Conservation (phyloP, 257 asterid species). For the Jasminum sambac region DNA sequence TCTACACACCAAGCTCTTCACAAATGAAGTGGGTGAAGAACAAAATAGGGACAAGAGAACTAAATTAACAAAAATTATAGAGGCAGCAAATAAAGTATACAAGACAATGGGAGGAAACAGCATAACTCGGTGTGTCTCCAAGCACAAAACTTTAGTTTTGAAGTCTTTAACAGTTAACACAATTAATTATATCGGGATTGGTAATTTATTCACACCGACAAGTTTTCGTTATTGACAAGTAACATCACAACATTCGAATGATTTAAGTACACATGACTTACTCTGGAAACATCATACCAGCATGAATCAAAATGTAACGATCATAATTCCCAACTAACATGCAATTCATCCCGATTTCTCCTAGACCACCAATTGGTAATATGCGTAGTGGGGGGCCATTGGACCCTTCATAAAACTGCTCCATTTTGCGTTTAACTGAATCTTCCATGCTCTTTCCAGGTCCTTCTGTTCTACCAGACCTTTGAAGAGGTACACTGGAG, state of each 20-base stretch:
- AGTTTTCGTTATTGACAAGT: not conserved
- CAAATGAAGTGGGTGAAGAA: conserved; percentile 41
- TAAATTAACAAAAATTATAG: conserved; percentile 1
- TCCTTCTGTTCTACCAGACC: conserved; percentile 69
- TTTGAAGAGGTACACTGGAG: conserved; percentile 55
- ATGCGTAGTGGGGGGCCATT: conserved; percentile 92
- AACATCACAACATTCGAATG: conserved; percentile 14
- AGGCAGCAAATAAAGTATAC: not conserved
- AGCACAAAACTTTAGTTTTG: conserved; percentile 10
- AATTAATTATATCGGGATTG: not conserved
- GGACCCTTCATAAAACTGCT: conserved; percentile 92
- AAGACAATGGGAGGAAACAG: not conserved
- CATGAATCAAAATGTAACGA: conserved; percentile 91
- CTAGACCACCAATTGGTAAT: conserved; percentile 96
- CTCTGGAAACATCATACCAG: conserved; percentile 99
- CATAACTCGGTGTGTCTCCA: conserved; percentile 7
- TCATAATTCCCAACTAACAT: conserved; percentile 96
- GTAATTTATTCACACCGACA: not conserved
- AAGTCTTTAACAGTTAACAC: not conserved
- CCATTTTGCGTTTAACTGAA: conserved; percentile 94
- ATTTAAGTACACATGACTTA: conserved; percentile 38
- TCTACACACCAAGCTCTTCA: conserved; percentile 95
- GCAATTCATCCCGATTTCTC: conserved; percentile 99
- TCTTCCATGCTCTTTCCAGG: conserved; percentile 93
- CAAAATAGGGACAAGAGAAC: conserved; percentile 8